Percentiles rank a stretch among this genome's conserved stretches.
phyloP scores from a whole-genome alignment of 495 filamentous ascomycete genomes.

The Tirmania nivea region DNA sequence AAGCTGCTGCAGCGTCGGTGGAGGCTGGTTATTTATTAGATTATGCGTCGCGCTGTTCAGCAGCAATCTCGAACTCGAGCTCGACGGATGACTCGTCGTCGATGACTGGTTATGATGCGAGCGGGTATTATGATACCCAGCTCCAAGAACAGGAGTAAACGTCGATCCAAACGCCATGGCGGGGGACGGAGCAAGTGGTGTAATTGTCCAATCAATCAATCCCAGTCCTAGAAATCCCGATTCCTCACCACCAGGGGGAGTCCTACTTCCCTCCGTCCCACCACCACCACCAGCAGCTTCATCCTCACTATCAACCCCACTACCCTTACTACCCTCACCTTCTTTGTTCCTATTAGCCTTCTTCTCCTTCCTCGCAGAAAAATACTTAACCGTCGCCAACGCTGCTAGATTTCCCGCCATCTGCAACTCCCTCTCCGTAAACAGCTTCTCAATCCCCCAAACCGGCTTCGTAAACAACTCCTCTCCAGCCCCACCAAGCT shows the following conservation, averaged over 20 bases:
- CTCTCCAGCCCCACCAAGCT: conserved; percentile 13
- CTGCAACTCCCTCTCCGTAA: conserved; percentile 79
- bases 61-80: too few relatives aligned
- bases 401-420: conserved; percentile 52
- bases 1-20: neutral
- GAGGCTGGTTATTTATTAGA: neutral
- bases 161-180: neutral
- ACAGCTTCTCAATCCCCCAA: conserved; percentile 72
- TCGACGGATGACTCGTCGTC: too few relatives aligned
- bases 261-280: neutral
- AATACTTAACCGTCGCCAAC: conserved; percentile 26
- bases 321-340: neutral
- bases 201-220: neutral
- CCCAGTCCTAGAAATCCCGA: too few relatives aligned
- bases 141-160: neutral
- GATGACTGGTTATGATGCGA: neutral
- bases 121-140: neutral
- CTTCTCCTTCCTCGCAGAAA: conserved; percentile 6
- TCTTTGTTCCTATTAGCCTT: neutral
- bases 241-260: neutral
- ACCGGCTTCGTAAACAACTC: conserved; percentile 23
- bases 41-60: neutral
- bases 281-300: neutral
- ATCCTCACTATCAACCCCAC: neutral
- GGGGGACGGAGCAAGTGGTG: neutral